Base-by-base conservation (phyloP, 1,284 basidiomycete genomes). In the Cryptococcus jaspeensis region DNA sequence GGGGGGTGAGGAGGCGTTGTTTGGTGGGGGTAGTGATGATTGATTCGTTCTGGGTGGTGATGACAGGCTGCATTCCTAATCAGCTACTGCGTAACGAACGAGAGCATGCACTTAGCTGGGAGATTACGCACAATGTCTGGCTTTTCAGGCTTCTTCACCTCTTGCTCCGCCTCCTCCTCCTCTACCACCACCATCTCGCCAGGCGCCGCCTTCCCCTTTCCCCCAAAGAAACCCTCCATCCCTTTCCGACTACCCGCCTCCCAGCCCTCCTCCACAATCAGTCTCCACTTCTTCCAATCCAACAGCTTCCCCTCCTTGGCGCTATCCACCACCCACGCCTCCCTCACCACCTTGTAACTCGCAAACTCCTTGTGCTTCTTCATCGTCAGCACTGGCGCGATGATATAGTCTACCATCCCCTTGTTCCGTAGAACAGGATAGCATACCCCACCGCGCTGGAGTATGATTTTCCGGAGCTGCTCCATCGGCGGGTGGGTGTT, bases 371-470 rank as follows among this genome's bases (percentile, higher is more conserved):
- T 83, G 47, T 91, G 83, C 77, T 98, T 98, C 52, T 86, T 86
- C 0, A 92, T 87, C 0, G 95, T 97, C 36, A 99, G 82, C 22
- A 90, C 87, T 56, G 87, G 89, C 0, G 95, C 94, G 54, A 99
- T 81, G 63, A 98, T 87, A 71, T 94, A 75, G 51, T 73, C 70
- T n/a, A 74, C 66, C 52, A 64, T 64, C 6, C 66, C 61, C 50
- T 74, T 75, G 55, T 58, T 69, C 25, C 67, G 39, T 22, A 76
- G 53, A 1, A 65, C 66, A 1, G 92, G 85, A 54, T 90, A 86
- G 59, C 88, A 92, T 15, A 83, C 78, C 3, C 93, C 94, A 7
- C 93, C 95, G 65, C 95, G 84, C 54, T 86, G 80, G 2, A 95
- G 78, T 39, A 98, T 87, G 53, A 97, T 80, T 61, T 86, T 81